phyloP scores from a whole-genome alignment of 2,329 filamentous ascomycete genomes.

The Ceratocystis huliohia region DNA sequence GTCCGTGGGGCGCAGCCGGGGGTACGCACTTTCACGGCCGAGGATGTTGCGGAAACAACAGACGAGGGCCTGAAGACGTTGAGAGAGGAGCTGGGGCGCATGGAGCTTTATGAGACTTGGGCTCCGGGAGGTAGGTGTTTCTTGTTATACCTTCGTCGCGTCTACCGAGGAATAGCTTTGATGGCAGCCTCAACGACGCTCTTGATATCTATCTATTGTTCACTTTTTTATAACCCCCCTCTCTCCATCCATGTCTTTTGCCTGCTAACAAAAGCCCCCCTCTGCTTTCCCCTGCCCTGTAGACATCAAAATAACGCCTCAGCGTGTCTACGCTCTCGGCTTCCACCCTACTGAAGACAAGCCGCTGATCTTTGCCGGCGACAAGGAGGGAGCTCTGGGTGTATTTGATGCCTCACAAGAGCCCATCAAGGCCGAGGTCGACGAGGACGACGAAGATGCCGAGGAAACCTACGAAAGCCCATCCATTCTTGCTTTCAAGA shows the following conservation, averaged over 20 bases:
- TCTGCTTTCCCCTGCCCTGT: not conserved
- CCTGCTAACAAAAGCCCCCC: not conserved
- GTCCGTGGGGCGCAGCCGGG: slow-evolving; percentile 62
- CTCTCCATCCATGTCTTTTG: not conserved
- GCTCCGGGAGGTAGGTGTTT: slow-evolving; percentile 54
- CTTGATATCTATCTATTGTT: not conserved
- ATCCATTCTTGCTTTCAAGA: slow-evolving; percentile 77
- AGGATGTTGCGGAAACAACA: slow-evolving; percentile 66
- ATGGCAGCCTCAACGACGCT: not conserved
- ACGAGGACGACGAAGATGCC: slow-evolving; percentile 53
- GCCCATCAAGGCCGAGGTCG: slow-evolving; percentile 31
- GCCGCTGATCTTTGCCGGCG: slow-evolving; percentile 79
- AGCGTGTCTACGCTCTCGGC: slow-evolving; percentile 71
- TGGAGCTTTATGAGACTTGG: slow-evolving; percentile 75
- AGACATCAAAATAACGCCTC: slow-evolving; percentile 86
- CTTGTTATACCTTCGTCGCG: not conserved
- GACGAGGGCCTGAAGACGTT: slow-evolving; percentile 63
- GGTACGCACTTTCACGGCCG: slow-evolving; percentile 71
- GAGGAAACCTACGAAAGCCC: slow-evolving; percentile 56
- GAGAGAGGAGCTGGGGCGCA: slow-evolving; percentile 60
- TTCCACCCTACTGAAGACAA: slow-evolving; percentile 84
- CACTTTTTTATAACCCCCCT: not conserved
- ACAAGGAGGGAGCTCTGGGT: slow-evolving; percentile 83
- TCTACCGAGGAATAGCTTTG: not conserved
- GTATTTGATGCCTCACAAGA: slow-evolving; percentile 80